Evolutionary conservation across 2,329 filamentous ascomycete species (phyloP).

Genomic region (Colletotrichum australisinense): DNA sequence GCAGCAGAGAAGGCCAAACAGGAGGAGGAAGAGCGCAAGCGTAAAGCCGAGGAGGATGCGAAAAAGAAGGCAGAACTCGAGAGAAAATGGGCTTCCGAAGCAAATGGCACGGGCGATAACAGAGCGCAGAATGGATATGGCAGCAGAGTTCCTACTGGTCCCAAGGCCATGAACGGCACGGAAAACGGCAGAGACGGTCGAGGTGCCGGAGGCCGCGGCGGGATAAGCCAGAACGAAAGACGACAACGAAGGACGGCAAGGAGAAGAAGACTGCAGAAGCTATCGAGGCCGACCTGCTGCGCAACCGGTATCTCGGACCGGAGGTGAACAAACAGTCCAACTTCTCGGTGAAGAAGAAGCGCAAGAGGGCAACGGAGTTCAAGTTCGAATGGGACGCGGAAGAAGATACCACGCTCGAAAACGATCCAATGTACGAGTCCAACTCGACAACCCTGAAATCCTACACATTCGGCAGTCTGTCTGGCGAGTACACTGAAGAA

Average conservation of each 20-base stretch:
- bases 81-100: conserved; percentile 47
- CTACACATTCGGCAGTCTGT: conserved; percentile 59
- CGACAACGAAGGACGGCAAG: conserved; percentile 53
- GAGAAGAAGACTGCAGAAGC: conserved; percentile 64
- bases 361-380: conserved; percentile 89
- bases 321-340: conserved; percentile 84
- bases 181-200: conserved; percentile 53
- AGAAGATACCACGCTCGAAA: conserved; percentile 88
- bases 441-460: conserved; percentile 36
- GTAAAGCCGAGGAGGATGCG: conserved; percentile 65
- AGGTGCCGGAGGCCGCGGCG: conserved; percentile 49
- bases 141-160: conserved; percentile 42
- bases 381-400: conserved; percentile 98
- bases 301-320: conserved; percentile 90
- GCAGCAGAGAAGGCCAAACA: conserved; percentile 83
- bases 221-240: conserved; percentile 54
- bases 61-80: conserved; percentile 79
- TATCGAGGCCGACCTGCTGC: conserved; percentile 79
- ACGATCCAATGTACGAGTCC: conserved; percentile 80
- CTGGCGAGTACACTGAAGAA: conserved; percentile 63
- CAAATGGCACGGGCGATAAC: conserved; percentile 43
- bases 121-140: conserved; percentile 60
- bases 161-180: conserved; percentile 23
- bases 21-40: conserved; percentile 69
- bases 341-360: conserved; percentile 96